These are phyloP conservation scores for Diaporthe batatas DNA, from an alignment of 2,329 filamentous ascomycete species.

Conservation along the genomic window DNA sequence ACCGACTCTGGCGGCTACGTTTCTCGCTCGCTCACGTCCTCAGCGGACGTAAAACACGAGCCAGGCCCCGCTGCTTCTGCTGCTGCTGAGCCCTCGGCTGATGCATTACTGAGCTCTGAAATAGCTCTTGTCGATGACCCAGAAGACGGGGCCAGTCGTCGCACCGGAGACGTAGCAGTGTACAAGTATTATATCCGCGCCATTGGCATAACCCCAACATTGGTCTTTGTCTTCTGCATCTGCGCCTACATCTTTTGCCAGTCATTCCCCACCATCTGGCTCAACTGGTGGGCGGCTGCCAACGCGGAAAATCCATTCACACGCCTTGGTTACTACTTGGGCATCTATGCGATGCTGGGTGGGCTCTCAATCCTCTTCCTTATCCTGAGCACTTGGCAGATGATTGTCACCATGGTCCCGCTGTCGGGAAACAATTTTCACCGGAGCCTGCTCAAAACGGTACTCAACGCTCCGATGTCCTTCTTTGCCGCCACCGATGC, in stretches of 20 bases:
- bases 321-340: constrained; percentile 53
- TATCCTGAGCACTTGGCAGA: constrained; percentile 10
- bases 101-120: background rate
- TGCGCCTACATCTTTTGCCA: constrained; percentile 45
- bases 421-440: constrained; percentile 48
- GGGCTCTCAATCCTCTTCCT: constrained; percentile 44
- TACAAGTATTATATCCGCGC: constrained; percentile 20
- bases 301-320: constrained; percentile 54
- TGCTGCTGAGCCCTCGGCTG: background rate
- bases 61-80: background rate
- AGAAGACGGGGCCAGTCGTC: background rate
- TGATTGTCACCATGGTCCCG: constrained; percentile 46
- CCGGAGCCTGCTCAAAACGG: constrained; percentile 47
- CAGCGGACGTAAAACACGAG: background rate
- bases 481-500: constrained; percentile 52
- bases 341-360: constrained; percentile 51
- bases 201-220: constrained; percentile 1
- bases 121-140: background rate
- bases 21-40: background rate
- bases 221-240: constrained; percentile 44
- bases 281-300: constrained; percentile 62
- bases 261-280: constrained; percentile 53
- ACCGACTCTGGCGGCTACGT: constrained; percentile 5
- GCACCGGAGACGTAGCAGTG: constrained; percentile 3
- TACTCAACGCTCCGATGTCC: constrained; percentile 49